Conservation (phyloP, 2,329 filamentous ascomycete species). For the Fusarium liriodendri region DNA sequence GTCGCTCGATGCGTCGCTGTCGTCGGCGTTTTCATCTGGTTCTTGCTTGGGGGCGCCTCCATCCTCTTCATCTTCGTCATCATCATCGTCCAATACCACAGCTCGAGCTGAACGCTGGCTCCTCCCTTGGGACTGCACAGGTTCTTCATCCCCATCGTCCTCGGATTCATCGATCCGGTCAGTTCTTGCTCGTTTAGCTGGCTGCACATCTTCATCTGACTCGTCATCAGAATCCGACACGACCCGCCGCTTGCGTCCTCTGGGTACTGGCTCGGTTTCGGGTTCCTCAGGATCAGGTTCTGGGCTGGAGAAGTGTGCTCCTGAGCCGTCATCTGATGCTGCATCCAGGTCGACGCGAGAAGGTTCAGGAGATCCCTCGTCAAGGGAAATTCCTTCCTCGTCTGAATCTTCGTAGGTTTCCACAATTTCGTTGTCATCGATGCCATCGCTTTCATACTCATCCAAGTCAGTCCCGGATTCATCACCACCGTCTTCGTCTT, state of each 20-base stretch:
- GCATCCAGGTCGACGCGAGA: slow-evolving; percentile 7
- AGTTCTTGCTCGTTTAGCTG: slow-evolving; percentile 41
- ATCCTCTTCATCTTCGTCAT: slow-evolving; percentile 32
- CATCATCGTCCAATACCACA: slow-evolving; percentile 28
- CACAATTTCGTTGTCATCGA: slow-evolving; percentile 50
- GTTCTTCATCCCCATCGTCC: slow-evolving; percentile 30
- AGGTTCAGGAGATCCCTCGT: background rate
- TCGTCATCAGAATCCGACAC: slow-evolving; percentile 49
- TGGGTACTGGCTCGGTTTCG: slow-evolving; percentile 12
- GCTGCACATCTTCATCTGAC: slow-evolving; percentile 32
- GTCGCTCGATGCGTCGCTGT: background rate
- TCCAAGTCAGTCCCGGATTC: slow-evolving; percentile 37
- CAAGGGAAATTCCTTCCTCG: slow-evolving; percentile 41
- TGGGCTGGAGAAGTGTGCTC: slow-evolving; percentile 47
- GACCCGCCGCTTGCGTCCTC: slow-evolving; percentile 44
- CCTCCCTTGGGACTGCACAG: background rate
- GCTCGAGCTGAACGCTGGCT: background rate
- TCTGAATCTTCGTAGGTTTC: slow-evolving; percentile 42
- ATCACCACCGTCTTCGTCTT: slow-evolving; percentile 21
- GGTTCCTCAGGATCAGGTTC: slow-evolving; percentile 38
- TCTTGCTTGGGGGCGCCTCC: slow-evolving; percentile 18
- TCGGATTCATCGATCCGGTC: slow-evolving; percentile 36
- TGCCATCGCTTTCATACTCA: slow-evolving; percentile 54
- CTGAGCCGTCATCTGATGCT: slow-evolving; percentile 14
- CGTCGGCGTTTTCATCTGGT: background rate